phyloP scores from a whole-genome alignment of 768 basidiomycete genomes.

The Leccinum disarticulatum region DNA sequence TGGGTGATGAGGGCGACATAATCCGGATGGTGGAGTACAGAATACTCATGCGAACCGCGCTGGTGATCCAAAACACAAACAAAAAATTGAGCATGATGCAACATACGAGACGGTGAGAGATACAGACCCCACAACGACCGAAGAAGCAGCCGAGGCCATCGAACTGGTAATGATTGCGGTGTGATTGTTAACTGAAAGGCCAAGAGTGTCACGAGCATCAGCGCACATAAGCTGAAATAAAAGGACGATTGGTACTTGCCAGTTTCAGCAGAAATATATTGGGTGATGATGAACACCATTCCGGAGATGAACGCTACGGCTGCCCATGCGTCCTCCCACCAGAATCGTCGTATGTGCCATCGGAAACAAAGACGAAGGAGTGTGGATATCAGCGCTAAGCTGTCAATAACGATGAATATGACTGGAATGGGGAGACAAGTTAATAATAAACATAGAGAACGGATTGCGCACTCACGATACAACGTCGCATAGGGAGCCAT shows the following conservation, averaged over 20 bases:
- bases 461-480: background rate
- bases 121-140: background rate
- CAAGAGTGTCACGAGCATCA: background rate
- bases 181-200: background rate
- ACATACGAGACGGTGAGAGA: background rate
- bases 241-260: background rate
- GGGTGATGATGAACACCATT: background rate
- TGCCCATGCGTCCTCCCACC: conserved; percentile 15
- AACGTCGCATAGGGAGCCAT: background rate
- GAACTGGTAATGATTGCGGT: background rate
- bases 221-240: background rate
- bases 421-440: conserved; percentile 7
- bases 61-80: background rate
- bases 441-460: background rate
- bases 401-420: background rate
- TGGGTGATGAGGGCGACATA: background rate
- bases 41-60: background rate
- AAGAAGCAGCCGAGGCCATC: background rate
- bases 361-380: conserved; percentile 19
- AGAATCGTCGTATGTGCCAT: conserved; percentile 8
- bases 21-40: background rate
- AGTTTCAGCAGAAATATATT: background rate
- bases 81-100: background rate
- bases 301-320: background rate
- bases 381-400: conserved; percentile 10